These are phyloP conservation scores for Monosporozyma yasuniensis DNA, from an alignment of 805 yeast genomes.

Conservation along the genomic window DNA sequence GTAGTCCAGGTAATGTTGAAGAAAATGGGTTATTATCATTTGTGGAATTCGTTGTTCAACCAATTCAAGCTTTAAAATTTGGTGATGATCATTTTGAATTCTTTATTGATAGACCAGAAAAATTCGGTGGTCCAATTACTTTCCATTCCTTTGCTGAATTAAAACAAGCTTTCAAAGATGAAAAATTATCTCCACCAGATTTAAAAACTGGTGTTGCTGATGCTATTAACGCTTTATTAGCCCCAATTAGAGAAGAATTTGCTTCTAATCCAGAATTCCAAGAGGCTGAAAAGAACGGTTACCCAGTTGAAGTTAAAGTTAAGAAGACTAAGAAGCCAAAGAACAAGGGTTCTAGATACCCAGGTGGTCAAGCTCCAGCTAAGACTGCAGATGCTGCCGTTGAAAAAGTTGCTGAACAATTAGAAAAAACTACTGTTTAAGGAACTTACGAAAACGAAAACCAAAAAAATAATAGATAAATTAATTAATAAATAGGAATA, in stretches of 20 bases:
- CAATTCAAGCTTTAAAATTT: constrained; percentile 69
- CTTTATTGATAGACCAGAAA: constrained; percentile 82
- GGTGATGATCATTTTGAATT: constrained; percentile 55
- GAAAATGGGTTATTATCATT: constrained; percentile 88
- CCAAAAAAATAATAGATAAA: neutral
- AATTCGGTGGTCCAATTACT: constrained; percentile 88
- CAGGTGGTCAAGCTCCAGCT: constrained; percentile 43
- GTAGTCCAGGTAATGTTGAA: constrained; percentile 89
- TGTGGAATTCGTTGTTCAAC: constrained; percentile 73
- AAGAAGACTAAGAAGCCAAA: constrained; percentile 69
- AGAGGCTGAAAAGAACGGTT: constrained; percentile 68
- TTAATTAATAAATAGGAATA: neutral
- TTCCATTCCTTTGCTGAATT: constrained; percentile 60
- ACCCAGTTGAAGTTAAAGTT: constrained; percentile 63
- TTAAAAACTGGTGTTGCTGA: constrained; percentile 87
- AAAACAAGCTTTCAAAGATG: constrained; percentile 61
- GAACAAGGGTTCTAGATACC: constrained; percentile 84
- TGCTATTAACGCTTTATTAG: constrained; percentile 69
- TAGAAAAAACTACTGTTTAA: constrained; percentile 16
- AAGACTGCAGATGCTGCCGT: constrained; percentile 26
- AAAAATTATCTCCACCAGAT: constrained; percentile 83
- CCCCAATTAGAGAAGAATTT: constrained; percentile 72
- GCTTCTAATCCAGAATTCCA: constrained; percentile 58
- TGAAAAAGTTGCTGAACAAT: constrained; percentile 20
- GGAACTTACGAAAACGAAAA: neutral